These are phyloP conservation scores for Pythium periplocum DNA, from an alignment of 352 stramenopile genomes.

Conservation along the genomic window DNA sequence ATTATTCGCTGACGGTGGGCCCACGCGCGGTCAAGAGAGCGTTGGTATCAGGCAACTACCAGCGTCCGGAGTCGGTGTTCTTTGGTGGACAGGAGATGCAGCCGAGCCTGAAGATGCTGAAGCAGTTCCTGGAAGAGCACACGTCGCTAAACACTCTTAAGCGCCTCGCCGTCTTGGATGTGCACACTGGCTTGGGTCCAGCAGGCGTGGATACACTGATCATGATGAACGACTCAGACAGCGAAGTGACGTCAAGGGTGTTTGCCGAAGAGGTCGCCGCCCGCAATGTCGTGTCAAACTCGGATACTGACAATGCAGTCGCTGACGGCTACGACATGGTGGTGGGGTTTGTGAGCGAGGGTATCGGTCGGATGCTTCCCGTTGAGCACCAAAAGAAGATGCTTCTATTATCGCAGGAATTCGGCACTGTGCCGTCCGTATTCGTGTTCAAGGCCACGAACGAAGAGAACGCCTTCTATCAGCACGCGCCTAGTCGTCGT, in stretches of 20 bases:
- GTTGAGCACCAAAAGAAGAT: not conserved
- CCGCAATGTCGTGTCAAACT: not conserved
- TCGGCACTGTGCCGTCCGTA: slow-evolving; percentile 11
- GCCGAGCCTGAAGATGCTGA: slow-evolving; percentile 53
- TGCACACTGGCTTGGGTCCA: slow-evolving; percentile 89
- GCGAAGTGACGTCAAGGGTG: not conserved
- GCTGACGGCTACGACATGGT: not conserved
- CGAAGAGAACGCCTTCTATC: slow-evolving; percentile 13
- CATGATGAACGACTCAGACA: not conserved
- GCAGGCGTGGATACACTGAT: slow-evolving; percentile 35
- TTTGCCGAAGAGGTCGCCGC: not conserved
- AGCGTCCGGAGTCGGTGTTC: slow-evolving; percentile 64
- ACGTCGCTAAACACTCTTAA: slow-evolving; percentile 31
- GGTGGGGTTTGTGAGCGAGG: not conserved
- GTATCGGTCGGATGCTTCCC: not conserved
- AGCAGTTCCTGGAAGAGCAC: slow-evolving; percentile 53
- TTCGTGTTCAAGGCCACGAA: slow-evolving; percentile 10
- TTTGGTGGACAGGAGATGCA: slow-evolving; percentile 81
- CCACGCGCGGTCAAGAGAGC: slow-evolving; percentile 72
- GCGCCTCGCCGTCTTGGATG: slow-evolving; percentile 81
- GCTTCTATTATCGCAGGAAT: slow-evolving; percentile 7
- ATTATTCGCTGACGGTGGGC: slow-evolving; percentile 31
- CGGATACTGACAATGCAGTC: not conserved
- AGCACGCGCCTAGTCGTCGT: slow-evolving; percentile 6
- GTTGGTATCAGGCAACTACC: slow-evolving; percentile 88